phyloP scores from a whole-genome alignment of 1,284 basidiomycete genomes.

The Papiliotrema laurentii region DNA sequence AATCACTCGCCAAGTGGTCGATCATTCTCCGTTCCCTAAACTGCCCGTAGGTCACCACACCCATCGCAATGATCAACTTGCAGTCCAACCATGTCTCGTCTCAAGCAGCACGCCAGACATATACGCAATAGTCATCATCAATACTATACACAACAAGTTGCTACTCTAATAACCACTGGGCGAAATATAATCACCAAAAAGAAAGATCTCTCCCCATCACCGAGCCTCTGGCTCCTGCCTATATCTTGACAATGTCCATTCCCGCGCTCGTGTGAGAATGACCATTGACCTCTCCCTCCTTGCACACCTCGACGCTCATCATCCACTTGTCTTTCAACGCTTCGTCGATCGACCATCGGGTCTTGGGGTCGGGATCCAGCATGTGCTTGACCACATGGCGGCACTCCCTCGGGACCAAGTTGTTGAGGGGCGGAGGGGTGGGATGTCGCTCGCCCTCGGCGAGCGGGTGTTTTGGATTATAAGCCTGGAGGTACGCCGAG shows the following conservation, averaged over 20 bases:
- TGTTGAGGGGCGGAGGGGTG: slow-evolving; percentile 59
- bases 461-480: slow-evolving; percentile 18
- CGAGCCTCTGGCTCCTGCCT: not conserved
- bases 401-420: slow-evolving; percentile 81
- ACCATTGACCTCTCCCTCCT: slow-evolving; percentile 36
- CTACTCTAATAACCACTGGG: too few relatives aligned
- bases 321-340: slow-evolving; percentile 81
- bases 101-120: too few relatives aligned
- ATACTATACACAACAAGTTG: too few relatives aligned
- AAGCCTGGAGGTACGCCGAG: slow-evolving; percentile 72
- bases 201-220: too few relatives aligned
- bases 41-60: too few relatives aligned
- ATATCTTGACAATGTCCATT: slow-evolving; percentile 36
- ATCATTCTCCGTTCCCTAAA: too few relatives aligned
- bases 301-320: slow-evolving; percentile 59
- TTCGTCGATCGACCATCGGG: slow-evolving; percentile 74
- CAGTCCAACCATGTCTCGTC: too few relatives aligned
- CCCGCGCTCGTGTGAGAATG: slow-evolving; percentile 40
- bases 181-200: too few relatives aligned
- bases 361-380: slow-evolving; percentile 90
- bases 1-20: too few relatives aligned
- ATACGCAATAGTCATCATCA: too few relatives aligned
- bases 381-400: slow-evolving; percentile 83
- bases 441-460: slow-evolving; percentile 10
- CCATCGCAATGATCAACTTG: too few relatives aligned